Percentiles rank a stretch among this genome's conserved stretches.
Conservation (phyloP, 441 rosid genomes). For the Hura crepitans region DNA sequence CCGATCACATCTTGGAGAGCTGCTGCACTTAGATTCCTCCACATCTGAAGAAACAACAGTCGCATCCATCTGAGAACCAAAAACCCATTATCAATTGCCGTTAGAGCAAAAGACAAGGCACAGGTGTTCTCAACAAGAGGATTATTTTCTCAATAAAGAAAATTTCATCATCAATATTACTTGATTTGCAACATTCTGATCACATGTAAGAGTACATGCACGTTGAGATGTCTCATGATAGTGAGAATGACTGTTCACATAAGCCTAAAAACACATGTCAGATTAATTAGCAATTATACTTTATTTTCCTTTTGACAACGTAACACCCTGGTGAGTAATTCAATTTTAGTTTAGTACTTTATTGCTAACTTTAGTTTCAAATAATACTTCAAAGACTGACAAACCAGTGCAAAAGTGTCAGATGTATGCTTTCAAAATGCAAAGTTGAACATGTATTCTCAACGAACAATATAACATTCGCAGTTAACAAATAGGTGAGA, state of each 20-base stretch:
- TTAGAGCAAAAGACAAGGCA: not conserved
- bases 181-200: not conserved
- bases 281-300: no score
- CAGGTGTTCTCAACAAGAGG: no score
- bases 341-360: not conserved
- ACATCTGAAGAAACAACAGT: constrained; percentile 18
- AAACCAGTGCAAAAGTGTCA: not conserved
- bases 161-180: not conserved
- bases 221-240: not conserved
- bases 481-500: not conserved
- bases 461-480: not conserved
- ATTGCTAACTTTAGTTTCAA: not conserved
- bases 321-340: not conserved
- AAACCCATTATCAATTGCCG: not conserved
- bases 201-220: not conserved
- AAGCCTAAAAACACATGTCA: not conserved
- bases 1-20: constrained; percentile 8
- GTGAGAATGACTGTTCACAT: not conserved
- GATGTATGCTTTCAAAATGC: not conserved
- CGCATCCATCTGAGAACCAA: constrained; percentile 19
- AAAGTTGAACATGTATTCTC: not conserved
- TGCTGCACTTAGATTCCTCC: constrained; percentile 21
- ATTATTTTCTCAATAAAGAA: no score
- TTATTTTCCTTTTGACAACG: no score
- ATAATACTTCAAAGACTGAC: not conserved